These are phyloP conservation scores for Pharnaceum exiguum DNA, from an alignment of 148 eudicot species.

Conservation along the genomic window DNA sequence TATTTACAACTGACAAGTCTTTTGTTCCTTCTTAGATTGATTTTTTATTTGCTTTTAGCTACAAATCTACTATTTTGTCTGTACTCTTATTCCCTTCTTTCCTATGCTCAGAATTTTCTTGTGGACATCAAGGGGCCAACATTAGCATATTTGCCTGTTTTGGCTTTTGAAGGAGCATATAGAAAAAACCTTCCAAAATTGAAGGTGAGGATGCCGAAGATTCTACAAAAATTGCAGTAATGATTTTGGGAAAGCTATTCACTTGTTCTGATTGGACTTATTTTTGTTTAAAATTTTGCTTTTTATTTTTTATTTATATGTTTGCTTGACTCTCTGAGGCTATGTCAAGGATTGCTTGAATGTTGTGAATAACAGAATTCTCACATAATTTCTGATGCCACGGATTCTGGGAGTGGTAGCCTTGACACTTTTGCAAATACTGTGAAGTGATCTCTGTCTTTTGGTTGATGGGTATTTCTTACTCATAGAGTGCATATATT, in stretches of 20 bases:
- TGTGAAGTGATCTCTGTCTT: too few species aligned
- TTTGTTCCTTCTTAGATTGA: too few species aligned
- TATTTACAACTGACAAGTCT: too few species aligned
- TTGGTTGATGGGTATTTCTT: too few species aligned
- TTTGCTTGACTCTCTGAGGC: too few species aligned
- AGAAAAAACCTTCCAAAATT: conserved; percentile 89
- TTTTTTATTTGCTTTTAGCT: background rate
- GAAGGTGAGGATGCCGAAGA: conserved; percentile 52
- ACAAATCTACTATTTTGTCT: background rate
- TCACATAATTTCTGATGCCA: too few species aligned
- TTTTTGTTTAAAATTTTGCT: background rate
- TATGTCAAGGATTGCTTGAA: too few species aligned
- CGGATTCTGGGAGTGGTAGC: too few species aligned
- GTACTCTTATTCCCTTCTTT: background rate
- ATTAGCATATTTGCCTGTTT: conserved; percentile 82
- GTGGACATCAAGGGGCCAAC: conserved; percentile 96
- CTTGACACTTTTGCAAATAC: too few species aligned
- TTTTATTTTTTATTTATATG: background rate
- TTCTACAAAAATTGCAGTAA: background rate
- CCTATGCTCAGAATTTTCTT: conserved; percentile 64
- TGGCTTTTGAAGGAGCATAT: conserved; percentile 97
- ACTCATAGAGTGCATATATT: too few species aligned
- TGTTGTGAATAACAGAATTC: too few species aligned
- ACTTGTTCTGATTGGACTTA: too few species aligned
- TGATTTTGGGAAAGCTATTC: background rate